Conservation (phyloP, 148 eudicot genomes). For the Rheum nobile region DNA sequence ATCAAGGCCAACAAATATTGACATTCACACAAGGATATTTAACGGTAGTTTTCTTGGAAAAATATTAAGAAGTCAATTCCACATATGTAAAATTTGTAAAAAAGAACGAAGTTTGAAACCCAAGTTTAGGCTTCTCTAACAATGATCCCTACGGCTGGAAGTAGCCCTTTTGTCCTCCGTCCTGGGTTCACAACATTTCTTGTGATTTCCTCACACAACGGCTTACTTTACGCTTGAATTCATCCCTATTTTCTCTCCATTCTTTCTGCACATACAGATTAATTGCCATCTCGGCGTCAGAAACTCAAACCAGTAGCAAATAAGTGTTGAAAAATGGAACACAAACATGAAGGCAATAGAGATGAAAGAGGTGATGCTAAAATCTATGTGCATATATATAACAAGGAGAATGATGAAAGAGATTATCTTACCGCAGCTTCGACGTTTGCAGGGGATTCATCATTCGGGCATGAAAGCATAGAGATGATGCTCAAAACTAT, state of each 20-base stretch:
- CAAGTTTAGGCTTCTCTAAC: not conserved
- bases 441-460: conserved; percentile 67
- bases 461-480: conserved; percentile 64
- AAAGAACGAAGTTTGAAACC: not conserved
- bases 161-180: not conserved
- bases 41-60: not conserved
- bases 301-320: not conserved
- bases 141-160: not conserved
- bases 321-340: not conserved
- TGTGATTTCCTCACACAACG: conserved; percentile 42
- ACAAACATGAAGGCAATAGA: too few relatives aligned
- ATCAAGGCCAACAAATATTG: not conserved
- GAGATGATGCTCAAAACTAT: conserved; percentile 58
- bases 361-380: too few relatives aligned
- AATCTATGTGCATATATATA: too few relatives aligned
- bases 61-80: not conserved
- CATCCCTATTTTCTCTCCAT: conserved; percentile 40
- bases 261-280: conserved; percentile 25
- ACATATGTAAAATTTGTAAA: not conserved
- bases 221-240: conserved; percentile 31
- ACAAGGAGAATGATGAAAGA: not conserved
- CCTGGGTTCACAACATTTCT: conserved; percentile 26
- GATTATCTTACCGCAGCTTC: conserved; percentile 49
- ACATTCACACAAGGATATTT: not conserved
- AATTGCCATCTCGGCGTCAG: not conserved